These are phyloP conservation scores for Cystobasidium sp. DNA, from an alignment of 1,284 basidiomycete species.

Conservation along the genomic window DNA sequence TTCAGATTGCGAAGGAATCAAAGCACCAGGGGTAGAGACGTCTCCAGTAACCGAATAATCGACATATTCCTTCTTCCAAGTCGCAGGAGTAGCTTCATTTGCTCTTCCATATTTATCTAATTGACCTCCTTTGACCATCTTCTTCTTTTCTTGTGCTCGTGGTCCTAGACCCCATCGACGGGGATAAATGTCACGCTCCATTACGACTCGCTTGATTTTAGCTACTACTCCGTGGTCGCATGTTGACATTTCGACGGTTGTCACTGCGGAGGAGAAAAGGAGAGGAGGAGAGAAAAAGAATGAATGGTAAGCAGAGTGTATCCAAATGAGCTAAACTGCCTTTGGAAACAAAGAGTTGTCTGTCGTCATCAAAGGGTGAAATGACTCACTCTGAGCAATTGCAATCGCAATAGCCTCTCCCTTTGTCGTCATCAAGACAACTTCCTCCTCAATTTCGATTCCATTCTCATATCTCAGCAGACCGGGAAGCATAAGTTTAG, in stretches of 20 bases:
- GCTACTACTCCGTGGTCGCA: conserved; percentile 99
- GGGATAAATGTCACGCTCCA: conserved; percentile 95
- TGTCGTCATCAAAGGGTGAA: neutral
- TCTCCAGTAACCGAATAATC: conserved; percentile 73
- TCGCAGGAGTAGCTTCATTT: conserved; percentile 85
- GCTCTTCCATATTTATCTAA: conserved; percentile 95
- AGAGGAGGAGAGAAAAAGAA: too few species aligned
- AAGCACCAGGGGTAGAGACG: conserved; percentile 55
- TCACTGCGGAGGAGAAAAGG: conserved; percentile 74
- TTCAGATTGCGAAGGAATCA: conserved; percentile 31
- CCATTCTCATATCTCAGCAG: conserved; percentile 92
- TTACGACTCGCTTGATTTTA: conserved; percentile 99
- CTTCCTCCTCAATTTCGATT: conserved; percentile 94
- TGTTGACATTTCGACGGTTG: conserved; percentile 94
- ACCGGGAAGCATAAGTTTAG: conserved; percentile 99
- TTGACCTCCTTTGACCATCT: conserved; percentile 87
- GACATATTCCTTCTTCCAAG: conserved; percentile 90
- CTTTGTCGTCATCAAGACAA: conserved; percentile 99
- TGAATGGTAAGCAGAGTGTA: neutral
- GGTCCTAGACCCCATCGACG: conserved; percentile 98
- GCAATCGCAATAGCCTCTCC: conserved; percentile 98
- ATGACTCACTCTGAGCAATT: conserved; percentile 55
- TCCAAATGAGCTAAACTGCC: too few species aligned
- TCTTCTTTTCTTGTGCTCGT: conserved; percentile 96
- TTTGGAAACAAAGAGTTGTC: neutral